Conservation (phyloP, 768 basidiomycete genomes). For the Clitopilus hobsonii region DNA sequence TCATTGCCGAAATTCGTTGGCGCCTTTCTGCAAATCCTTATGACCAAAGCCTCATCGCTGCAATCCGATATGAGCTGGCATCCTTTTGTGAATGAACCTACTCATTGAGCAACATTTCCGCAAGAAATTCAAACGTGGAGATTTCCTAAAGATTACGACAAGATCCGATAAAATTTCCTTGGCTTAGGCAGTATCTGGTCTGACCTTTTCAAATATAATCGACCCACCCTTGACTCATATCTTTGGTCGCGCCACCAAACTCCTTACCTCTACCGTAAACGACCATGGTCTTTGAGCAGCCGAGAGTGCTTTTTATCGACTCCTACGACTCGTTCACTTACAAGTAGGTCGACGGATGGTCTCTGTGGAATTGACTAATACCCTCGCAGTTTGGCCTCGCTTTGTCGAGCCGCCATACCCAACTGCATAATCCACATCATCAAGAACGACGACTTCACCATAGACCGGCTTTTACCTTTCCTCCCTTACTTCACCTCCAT, state of each 20-base stretch:
- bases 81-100: neutral
- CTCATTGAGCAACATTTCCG: neutral
- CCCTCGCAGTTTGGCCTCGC: slow-evolving; percentile 57
- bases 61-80: neutral
- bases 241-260: neutral
- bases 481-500: slow-evolving; percentile 64
- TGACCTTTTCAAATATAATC: neutral
- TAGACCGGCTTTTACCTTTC: slow-evolving; percentile 44
- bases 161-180: slow-evolving; percentile 1
- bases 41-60: neutral
- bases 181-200: neutral
- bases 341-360: slow-evolving; percentile 50
- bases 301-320: slow-evolving; percentile 67
- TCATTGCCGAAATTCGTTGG: neutral
- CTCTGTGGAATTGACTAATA: neutral
- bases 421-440: slow-evolving; percentile 62
- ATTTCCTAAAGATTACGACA: neutral
- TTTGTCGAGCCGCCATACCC: slow-evolving; percentile 62
- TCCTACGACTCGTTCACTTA: slow-evolving; percentile 88
- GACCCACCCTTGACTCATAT: neutral
- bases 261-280: neutral
- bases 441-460: slow-evolving; percentile 61
- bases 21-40: neutral
- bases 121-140: neutral
- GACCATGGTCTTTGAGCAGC: slow-evolving; percentile 32